Conservation (phyloP, 1,139 yeast species). For the Petasospora rhodanensis region DNA sequence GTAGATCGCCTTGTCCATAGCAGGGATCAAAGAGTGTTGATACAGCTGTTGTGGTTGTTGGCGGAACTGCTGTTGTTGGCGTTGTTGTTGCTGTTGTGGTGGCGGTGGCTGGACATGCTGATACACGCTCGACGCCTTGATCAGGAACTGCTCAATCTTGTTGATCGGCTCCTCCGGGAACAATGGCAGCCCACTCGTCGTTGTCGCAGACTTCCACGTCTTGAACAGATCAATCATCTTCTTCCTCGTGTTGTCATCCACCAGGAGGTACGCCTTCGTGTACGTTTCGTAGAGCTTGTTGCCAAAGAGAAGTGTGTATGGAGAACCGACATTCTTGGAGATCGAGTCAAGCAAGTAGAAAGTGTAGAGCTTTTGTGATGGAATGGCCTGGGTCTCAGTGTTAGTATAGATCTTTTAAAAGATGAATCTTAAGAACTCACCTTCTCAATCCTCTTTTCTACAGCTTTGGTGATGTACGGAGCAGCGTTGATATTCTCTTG, state of each 20-base stretch:
- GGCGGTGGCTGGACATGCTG: constrained; percentile 20
- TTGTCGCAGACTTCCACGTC: constrained; percentile 76
- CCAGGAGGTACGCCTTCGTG: constrained; percentile 72
- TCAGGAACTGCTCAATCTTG: constrained; percentile 69
- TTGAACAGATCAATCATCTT: constrained; percentile 74
- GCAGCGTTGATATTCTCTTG: constrained; percentile 78
- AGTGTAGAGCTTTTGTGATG: constrained; percentile 78
- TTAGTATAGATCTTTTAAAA: constrained; percentile 2
- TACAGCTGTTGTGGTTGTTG: constrained; percentile 7
- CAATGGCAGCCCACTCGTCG: constrained; percentile 59
- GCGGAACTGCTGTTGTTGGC: neutral
- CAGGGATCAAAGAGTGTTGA: too few species aligned
- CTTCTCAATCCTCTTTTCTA: constrained; percentile 60
- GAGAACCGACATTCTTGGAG: constrained; percentile 84
- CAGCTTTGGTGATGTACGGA: constrained; percentile 68
- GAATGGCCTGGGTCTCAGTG: constrained; percentile 30
- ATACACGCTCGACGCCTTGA: constrained; percentile 38
- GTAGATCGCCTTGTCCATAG: too few species aligned
- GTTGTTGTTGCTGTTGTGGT: constrained; percentile 4
- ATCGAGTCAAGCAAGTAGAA: constrained; percentile 88
- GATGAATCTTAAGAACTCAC: constrained; percentile 11
- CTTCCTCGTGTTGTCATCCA: constrained; percentile 68
- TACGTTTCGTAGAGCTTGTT: constrained; percentile 61
- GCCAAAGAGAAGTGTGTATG: constrained; percentile 75
- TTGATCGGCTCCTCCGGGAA: constrained; percentile 70